A percentile compares a stretch with the other conserved stretches of the same genome.
These are phyloP conservation scores for Planoprotostelium fungivorum DNA, from an alignment of 78 protist species.

Conservation along the genomic window DNA sequence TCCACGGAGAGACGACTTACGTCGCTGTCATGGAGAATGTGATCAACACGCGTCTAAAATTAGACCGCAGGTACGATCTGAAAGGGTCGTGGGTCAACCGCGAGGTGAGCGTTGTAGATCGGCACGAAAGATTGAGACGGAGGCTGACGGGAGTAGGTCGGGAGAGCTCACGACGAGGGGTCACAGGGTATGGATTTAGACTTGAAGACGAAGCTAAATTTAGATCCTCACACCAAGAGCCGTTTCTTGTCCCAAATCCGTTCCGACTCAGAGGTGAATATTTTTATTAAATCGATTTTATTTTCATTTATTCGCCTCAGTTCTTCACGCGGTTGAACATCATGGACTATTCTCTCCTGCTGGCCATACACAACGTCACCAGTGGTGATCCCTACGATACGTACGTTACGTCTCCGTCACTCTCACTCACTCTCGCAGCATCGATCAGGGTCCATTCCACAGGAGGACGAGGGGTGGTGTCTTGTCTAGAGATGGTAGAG, in stretches of 20 bases:
- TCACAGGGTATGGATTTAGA: background rate
- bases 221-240: background rate
- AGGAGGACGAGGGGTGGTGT: slow-evolving; percentile 6
- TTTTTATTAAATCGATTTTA: no score
- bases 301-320: background rate
- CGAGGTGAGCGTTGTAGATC: slow-evolving; percentile 6
- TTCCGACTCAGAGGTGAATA: background rate
- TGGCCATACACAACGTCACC: slow-evolving; percentile 6
- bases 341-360: slow-evolving; percentile 45
- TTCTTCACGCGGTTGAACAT: slow-evolving; percentile 28
- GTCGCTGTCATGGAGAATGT: background rate
- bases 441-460: background rate
- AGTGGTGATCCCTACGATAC: no score
- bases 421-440: background rate
- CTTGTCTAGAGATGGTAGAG: slow-evolving; percentile 4
- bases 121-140: no score
- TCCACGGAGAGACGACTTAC: background rate
- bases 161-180: background rate
- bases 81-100: slow-evolving; percentile 43
- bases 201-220: background rate
- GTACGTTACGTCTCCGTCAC: no score
- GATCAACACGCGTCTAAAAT: background rate
- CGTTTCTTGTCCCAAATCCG: background rate
- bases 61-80: slow-evolving; percentile 30
- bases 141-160: background rate